phyloP scores from a whole-genome alignment of 495 filamentous ascomycete species.

The Clavariopsis aquatica region DNA sequence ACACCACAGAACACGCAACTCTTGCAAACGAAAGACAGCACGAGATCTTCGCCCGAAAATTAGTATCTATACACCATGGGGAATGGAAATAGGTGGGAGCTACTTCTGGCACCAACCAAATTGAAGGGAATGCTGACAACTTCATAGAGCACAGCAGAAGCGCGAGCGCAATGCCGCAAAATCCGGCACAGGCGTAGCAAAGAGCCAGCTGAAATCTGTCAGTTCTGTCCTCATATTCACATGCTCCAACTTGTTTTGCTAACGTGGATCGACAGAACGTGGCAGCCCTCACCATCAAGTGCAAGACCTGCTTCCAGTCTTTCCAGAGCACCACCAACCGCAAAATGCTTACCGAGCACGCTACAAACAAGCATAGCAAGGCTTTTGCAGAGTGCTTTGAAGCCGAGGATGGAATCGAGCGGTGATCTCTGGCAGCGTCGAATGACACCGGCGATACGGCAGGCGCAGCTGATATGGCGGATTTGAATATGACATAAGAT shows the following conservation, averaged over 20 bases:
- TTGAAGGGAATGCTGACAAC: neutral
- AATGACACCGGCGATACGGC: neutral
- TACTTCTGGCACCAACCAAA: too few relatives aligned
- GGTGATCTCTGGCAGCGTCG: neutral
- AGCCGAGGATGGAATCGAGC: conserved; percentile 27
- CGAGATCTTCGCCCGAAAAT: neutral
- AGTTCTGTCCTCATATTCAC: neutral
- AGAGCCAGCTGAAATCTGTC: conserved; percentile 35
- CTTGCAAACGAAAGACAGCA: neutral
- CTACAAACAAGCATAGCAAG: conserved; percentile 32
- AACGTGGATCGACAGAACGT: conserved; percentile 20
- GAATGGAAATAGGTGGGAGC: conserved; percentile 24
- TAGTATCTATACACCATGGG: conserved; percentile 17
- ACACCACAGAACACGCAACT: neutral
- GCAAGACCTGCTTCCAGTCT: conserved; percentile 37
- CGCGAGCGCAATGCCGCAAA: conserved; percentile 30
- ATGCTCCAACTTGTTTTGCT: neutral
- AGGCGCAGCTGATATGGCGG: neutral
- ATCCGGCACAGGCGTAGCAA: conserved; percentile 8
- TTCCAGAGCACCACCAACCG: conserved; percentile 37
- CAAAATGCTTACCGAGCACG: conserved; percentile 35
- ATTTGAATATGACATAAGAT: conserved; percentile 10
- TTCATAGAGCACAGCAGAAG: conserved; percentile 32
- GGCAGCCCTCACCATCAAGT: conserved; percentile 33
- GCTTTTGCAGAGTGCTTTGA: conserved; percentile 32